Conservation (phyloP, 2,329 filamentous ascomycete genomes). For the Colletotrichum orchidophilum region DNA sequence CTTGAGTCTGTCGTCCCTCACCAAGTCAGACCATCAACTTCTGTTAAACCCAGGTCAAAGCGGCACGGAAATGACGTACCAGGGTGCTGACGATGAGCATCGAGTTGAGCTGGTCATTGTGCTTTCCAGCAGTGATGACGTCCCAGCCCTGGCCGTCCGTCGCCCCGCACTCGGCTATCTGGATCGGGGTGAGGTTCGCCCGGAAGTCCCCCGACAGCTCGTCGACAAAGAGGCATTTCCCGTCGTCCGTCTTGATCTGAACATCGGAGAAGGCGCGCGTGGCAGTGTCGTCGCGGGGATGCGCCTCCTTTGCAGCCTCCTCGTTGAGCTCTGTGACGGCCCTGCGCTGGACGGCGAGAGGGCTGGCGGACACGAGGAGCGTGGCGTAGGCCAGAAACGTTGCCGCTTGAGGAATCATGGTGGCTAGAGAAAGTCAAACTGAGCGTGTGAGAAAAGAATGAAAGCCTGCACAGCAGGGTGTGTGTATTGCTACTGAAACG, state of each 20-base stretch:
- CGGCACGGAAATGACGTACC: slow-evolving; percentile 38
- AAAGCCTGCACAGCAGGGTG: slow-evolving; percentile 44
- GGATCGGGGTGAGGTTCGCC: slow-evolving; percentile 57
- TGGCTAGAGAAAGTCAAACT: neutral
- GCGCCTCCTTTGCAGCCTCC: slow-evolving; percentile 54
- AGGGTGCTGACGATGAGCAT: slow-evolving; percentile 65
- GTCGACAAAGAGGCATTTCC: slow-evolving; percentile 57
- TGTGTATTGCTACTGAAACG: slow-evolving; percentile 25
- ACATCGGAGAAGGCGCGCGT: slow-evolving; percentile 54
- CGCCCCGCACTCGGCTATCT: slow-evolving; percentile 53
- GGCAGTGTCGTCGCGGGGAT: slow-evolving; percentile 54
- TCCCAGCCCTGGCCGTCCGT: slow-evolving; percentile 57
- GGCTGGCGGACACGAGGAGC: slow-evolving; percentile 39
- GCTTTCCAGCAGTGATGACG: slow-evolving; percentile 58
- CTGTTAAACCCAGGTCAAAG: too few species aligned
- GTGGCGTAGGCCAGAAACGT: slow-evolving; percentile 40
- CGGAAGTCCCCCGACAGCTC: slow-evolving; percentile 58
- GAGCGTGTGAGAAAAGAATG: slow-evolving; percentile 30
- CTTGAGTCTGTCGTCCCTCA: slow-evolving; percentile 55
- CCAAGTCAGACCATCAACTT: slow-evolving; percentile 36
- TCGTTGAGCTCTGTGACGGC: slow-evolving; percentile 53
- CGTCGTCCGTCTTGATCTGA: slow-evolving; percentile 55
- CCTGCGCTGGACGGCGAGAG: slow-evolving; percentile 41
- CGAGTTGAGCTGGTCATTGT: slow-evolving; percentile 56
- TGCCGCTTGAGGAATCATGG: slow-evolving; percentile 37